Evolutionary conservation across 2,329 filamentous ascomycete species (phyloP), one percentile per base, ranked within the genome.

Genomic region (Aspergillus sp.): DNA sequence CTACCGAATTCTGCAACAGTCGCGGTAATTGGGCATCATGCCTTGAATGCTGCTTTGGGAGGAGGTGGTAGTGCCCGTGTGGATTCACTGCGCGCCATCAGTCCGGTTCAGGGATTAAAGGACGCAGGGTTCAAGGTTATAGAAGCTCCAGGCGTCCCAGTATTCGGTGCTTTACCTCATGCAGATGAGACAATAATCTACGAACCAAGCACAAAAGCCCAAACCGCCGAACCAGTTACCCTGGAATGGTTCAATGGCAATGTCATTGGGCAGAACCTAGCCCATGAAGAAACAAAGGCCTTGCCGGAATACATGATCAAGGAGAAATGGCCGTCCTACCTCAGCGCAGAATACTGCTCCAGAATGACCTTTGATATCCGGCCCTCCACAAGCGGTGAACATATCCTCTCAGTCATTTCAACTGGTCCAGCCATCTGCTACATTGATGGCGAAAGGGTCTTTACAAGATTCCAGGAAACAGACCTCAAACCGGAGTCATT

Each of bases 301-400:
- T n/a, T 39, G 11, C 39, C 54, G 2, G 39, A 56, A 20, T 56
- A 56, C 38, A 56, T 47, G 54, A 47, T 51, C 30, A 51, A 56
- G 22, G 48, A 51, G 39, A 43, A 51, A 18, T 56, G 48, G 54
- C 54, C 54, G 17, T 34, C 39, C 8, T 48, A 47, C 8, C 48
- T 56, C 39, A 30, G 15, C 6, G 5, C 26, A 2, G 48, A 51
- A 11, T 51, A 56, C 48, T 56, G 54, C 48, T 45, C 54, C 9
- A 30, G 48, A 9, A 22, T 51, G 12, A 45, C 30, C 9, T 56
- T 45, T 15, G 30, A 12, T 15, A 26, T 56, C 15, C 18, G 47
- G 17, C 54, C 54, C 7, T 24, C 32, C 5, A 41, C 41, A 38
- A 44, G n/a, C 15, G 54, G 48, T 3, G 20, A 52, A 6, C 47